These are phyloP conservation scores for Ploettnerulaceae sp. DNA, from an alignment of 2,329 filamentous ascomycete species.

Conservation along the genomic window DNA sequence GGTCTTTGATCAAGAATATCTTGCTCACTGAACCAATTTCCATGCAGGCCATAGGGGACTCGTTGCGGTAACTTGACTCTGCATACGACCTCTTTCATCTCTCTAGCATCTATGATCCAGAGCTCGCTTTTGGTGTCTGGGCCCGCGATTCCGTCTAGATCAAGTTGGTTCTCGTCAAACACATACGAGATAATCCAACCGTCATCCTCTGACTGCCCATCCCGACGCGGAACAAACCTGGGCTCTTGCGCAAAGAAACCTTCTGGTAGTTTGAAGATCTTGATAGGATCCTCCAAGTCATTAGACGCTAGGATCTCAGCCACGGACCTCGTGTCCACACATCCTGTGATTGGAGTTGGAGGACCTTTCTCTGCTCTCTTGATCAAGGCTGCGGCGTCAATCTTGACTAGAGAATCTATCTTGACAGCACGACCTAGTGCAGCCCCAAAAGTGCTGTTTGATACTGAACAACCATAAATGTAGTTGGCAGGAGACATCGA, in stretches of 20 bases:
- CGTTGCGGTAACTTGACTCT: constrained; percentile 57
- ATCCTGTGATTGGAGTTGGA: constrained; percentile 50
- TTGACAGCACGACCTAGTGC: constrained; percentile 61
- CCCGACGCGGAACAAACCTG: constrained; percentile 52
- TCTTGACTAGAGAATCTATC: constrained; percentile 60
- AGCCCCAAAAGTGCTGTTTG: constrained; percentile 50
- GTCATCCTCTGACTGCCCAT: constrained; percentile 51
- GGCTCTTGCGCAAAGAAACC: constrained; percentile 64
- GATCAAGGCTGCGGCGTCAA: constrained; percentile 52
- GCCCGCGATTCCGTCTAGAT: constrained; percentile 34
- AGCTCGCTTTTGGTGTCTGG: constrained; percentile 51
- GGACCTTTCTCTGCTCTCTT: constrained; percentile 43
- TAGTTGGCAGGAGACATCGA: constrained; percentile 56
- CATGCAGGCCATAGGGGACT: constrained; percentile 66
- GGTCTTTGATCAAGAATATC: constrained; percentile 45
- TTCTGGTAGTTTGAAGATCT: constrained; percentile 55
- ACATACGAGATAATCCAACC: constrained; percentile 65
- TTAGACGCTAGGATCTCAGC: constrained; percentile 44
- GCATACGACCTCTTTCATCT: constrained; percentile 57
- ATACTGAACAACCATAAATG: constrained; percentile 63
- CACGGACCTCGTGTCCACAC: constrained; percentile 54
- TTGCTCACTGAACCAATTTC: constrained; percentile 53
- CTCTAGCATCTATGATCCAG: constrained; percentile 62
- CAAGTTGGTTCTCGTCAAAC: constrained; percentile 63
- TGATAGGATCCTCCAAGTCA: constrained; percentile 50